Conservation (phyloP, 352 stramenopile genomes). For the Phytophthora vignae region DNA sequence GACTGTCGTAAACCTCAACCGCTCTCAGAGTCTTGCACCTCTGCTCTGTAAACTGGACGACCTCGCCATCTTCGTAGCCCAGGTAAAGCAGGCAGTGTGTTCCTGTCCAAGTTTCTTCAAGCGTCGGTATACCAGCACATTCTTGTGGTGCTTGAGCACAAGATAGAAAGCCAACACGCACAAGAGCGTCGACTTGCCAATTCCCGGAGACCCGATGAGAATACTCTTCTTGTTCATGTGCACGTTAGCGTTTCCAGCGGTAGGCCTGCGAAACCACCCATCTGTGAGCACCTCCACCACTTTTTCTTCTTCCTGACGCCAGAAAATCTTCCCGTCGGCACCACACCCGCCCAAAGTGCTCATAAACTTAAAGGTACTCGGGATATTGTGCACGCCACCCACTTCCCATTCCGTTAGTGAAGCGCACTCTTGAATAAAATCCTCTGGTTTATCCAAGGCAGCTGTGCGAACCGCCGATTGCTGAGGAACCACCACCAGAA, state of each 20-base stretch:
- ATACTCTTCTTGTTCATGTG: constrained; percentile 32
- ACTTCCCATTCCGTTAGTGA: no score
- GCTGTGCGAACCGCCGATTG: no score
- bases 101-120: constrained; percentile 16
- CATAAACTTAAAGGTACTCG: no score
- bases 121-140: constrained; percentile 39
- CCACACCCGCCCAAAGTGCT: no score
- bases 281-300: no score
- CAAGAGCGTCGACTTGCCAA: constrained; percentile 43
- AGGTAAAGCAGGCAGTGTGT: constrained; percentile 16
- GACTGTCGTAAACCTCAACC: neutral
- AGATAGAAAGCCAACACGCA: constrained; percentile 42
- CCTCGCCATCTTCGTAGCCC: constrained; percentile 15
- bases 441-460: no score
- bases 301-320: no score
- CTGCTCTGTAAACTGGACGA: constrained; percentile 19
- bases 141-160: constrained; percentile 44
- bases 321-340: no score
- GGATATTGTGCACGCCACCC: no score
- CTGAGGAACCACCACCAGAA: neutral
- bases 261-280: neutral
- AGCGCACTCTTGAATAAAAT: no score
- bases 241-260: constrained; percentile 3
- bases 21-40: neutral
- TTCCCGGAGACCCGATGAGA: constrained; percentile 29